Evolutionary conservation across 352 stramenopile species (phyloP).

Genomic region (Globisporangium paroecandrum): DNA sequence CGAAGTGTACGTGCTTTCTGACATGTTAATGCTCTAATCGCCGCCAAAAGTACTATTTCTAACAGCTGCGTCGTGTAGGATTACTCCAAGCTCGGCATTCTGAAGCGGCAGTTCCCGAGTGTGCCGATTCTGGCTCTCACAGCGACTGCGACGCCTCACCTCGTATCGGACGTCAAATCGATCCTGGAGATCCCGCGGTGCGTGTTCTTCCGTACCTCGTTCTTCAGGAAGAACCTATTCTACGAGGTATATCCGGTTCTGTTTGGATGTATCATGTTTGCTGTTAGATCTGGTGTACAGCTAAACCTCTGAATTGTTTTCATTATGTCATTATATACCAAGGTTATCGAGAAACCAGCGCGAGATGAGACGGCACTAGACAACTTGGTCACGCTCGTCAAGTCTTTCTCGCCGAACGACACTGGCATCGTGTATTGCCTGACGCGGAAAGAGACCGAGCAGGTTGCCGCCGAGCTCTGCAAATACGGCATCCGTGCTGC

Average conservation of each 20-base stretch:
- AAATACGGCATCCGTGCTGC: constrained; percentile 69
- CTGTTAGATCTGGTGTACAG: not conserved
- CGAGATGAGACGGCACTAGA: constrained; percentile 47
- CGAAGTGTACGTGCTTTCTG: constrained; percentile 34
- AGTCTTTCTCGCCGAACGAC: constrained; percentile 43
- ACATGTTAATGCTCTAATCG: not conserved
- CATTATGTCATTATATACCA: too few relatives aligned
- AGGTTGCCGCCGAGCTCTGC: constrained; percentile 75
- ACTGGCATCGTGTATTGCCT: constrained; percentile 93
- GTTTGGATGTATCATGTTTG: not conserved
- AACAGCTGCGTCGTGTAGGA: constrained; percentile 37
- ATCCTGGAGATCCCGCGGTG: constrained; percentile 74
- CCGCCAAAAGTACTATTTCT: not conserved
- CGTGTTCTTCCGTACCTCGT: constrained; percentile 87
- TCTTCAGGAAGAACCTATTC: constrained; percentile 88
- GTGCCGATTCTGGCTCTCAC: constrained; percentile 92
- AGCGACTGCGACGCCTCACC: constrained; percentile 72
- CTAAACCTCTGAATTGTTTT: not conserved
- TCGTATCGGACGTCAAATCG: constrained; percentile 71
- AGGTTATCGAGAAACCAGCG: constrained; percentile 40
- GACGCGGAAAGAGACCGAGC: constrained; percentile 89
- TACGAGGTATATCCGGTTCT: constrained; percentile 72
- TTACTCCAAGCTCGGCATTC: constrained; percentile 90
- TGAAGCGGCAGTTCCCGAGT: constrained; percentile 87
- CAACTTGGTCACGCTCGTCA: constrained; percentile 76